Evolutionary conservation across 2,329 filamentous ascomycete genomes (phyloP), one percentile per base, ranked within the genome.

Genomic region (Penicillium psychrosexuale): DNA sequence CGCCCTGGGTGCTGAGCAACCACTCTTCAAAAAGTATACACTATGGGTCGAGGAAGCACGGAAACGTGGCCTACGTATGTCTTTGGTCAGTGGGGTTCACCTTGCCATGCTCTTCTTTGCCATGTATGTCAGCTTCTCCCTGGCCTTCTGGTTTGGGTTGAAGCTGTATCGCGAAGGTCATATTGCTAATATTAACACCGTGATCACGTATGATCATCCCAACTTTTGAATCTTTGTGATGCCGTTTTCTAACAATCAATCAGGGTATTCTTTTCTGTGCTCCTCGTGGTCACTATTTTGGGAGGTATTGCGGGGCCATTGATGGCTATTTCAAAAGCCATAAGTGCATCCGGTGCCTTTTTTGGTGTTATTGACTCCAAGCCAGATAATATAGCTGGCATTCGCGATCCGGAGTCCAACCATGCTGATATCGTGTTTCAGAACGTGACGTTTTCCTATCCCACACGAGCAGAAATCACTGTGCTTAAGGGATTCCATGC

Each of bases 1-100:
- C 4, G 73, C 77, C 0, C 72, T 76, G 9, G 75, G 76, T 5
- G 77, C 77, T 0, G 70, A 79, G 58, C 57, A 60, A 1, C 63
- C 68, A 5, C 64, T 78, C 43, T 61, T 64, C 0, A 61, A 53
- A 3, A 75, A 72, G 46, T 78, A 79, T 51, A 61, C 58, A 0
- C 27, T 53, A 5, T 74, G 72, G 59, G 69, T 77, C 1, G 63
- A 70, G 1, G 69, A 77, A 51, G 68, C 77, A 1, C 64, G 68
- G 8, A 66, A 64, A 28, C 63, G 66, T 19, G 74, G 69, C 1
- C 54, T 68, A 12, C 58, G 57, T 3, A 58, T 73, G 46, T 65
- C 71, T 0, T 50, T 66, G 0, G 38, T 69, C 5, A 52, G 67
- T 7, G 74, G 69, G 0, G 33, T 68, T 3, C 72, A 76, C 28